Evolutionary conservation across 306 rosid species (phyloP), one percentile per base, ranked within the genome.

Genomic region (Medicago arabica): DNA sequence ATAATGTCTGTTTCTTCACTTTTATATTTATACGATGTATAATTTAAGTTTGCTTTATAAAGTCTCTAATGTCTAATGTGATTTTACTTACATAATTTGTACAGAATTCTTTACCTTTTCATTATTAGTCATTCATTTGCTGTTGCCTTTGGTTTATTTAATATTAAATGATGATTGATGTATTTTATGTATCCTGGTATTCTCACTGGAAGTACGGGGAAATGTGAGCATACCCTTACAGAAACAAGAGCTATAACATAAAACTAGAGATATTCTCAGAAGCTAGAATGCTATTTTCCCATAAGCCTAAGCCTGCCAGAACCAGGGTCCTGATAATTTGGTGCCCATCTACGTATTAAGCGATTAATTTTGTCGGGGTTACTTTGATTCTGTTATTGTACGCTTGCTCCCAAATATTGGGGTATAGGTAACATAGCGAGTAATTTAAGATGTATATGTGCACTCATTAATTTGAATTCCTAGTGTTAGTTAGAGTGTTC

Each of bases 1-100:
- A 80, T 69, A 72, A 59, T 81, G 63, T 47, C 51, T 5, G 46
- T 47, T 61, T 71, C 64, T 75, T 21, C 50, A 19, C 23, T 49
- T 66, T 51, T 65, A 71, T 69, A 47, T 57, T 44, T 67, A 23
- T 47, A 25, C 15, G 9, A 21, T 31, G 18, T 61, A 61, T 61
- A 61, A 14, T 31, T 61, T 61, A 15, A 61, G 43, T 31, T 8
- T 4, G 18, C 43, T 14, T 61, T 13, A 28, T 31, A 7, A 28
- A 31, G 67, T 31, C 43, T 57, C 34, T 61, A 25, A 17, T 25
- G 65, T 59, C 39, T 59, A 25, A 25, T 25, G 40, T 59, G 40
- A 6, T 25, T 59, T 12, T 59, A 25, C 17, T 25, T 25, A 16
- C 1, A 19, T 8, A 59, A 4, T 11, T 57, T 57, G 10, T 14